phyloP scores from a whole-genome alignment of 805 yeast genomes.

The Myxozyma mucilagina region DNA sequence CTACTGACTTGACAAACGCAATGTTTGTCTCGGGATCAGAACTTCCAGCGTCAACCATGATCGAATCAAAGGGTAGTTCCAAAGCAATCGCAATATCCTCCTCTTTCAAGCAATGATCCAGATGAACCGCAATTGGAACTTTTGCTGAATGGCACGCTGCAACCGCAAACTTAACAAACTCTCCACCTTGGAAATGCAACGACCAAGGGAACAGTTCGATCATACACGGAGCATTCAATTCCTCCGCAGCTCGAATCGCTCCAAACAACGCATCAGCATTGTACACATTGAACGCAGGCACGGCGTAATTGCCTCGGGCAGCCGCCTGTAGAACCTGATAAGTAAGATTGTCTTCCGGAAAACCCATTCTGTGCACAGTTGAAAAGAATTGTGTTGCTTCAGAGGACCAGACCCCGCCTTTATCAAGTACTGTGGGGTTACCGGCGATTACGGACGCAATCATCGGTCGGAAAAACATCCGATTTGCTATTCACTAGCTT shows the following conservation, averaged over 20 bases:
- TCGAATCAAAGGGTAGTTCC: slow-evolving; percentile 43
- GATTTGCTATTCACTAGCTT: too few relatives aligned
- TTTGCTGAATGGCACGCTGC: slow-evolving; percentile 36
- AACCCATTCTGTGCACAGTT: neutral
- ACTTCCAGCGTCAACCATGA: slow-evolving; percentile 44
- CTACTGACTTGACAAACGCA: slow-evolving; percentile 37
- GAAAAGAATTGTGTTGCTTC: neutral
- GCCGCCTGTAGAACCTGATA: slow-evolving; percentile 38
- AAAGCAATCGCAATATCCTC: slow-evolving; percentile 40
- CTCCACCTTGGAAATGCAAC: slow-evolving; percentile 38
- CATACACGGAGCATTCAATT: slow-evolving; percentile 39
- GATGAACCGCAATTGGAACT: slow-evolving; percentile 42
- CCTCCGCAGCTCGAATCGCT: slow-evolving; percentile 42
- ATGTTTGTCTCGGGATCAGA: slow-evolving; percentile 41
- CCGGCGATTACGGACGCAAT: neutral
- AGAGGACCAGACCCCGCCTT: neutral
- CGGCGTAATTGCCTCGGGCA: slow-evolving; percentile 39
- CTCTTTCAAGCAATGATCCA: slow-evolving; percentile 42
- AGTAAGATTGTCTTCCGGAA: slow-evolving; percentile 35
- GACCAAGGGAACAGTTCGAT: slow-evolving; percentile 44
- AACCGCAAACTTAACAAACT: slow-evolving; percentile 37
- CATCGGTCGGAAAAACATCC: neutral
- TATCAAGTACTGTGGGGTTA: neutral
- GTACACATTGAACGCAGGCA: slow-evolving; percentile 40
- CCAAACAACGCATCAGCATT: slow-evolving; percentile 41